These are phyloP conservation scores for Graphilbum ipis-grandicollis DNA, from an alignment of 2,329 filamentous ascomycete genomes.

Conservation along the genomic window DNA sequence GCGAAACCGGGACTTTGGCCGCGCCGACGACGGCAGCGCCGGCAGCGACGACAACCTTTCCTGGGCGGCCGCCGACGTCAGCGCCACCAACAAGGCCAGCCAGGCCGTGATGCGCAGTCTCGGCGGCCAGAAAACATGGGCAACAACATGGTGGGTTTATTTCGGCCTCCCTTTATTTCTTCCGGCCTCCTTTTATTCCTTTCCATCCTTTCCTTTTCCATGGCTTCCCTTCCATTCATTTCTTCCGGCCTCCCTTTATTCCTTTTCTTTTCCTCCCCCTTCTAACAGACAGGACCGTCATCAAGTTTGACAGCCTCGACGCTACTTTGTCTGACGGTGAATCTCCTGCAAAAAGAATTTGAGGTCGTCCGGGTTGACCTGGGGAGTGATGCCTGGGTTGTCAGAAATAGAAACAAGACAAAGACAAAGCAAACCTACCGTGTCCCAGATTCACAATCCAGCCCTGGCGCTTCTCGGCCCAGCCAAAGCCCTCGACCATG, in stretches of 20 bases:
- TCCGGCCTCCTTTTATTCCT: too few species aligned
- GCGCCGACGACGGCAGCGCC: conserved; percentile 40
- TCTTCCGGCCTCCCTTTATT: too few species aligned
- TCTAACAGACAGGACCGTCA: conserved; percentile 7
- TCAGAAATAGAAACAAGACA: conserved; percentile 1
- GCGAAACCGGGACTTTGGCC: conserved; percentile 21
- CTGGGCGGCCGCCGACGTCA: conserved; percentile 47
- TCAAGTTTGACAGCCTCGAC: conserved; percentile 10
- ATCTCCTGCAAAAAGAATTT: conserved; percentile 91
- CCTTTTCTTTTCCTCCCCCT: background rate
- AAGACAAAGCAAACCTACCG: conserved; percentile 34
- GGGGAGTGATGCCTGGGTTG: conserved; percentile 65
- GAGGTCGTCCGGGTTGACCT: conserved; percentile 83
- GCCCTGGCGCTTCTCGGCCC: conserved; percentile 59
- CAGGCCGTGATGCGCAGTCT: conserved; percentile 44
- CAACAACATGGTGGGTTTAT: conserved; percentile 41
- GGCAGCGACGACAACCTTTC: conserved; percentile 36
- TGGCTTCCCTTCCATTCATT: too few species aligned
- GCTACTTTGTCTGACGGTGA: conserved; percentile 44
- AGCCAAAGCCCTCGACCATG: conserved; percentile 75
- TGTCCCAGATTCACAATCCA: conserved; percentile 98
- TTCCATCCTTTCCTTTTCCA: too few species aligned
- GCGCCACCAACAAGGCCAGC: conserved; percentile 40
- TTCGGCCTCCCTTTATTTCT: too few species aligned
- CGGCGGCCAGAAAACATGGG: conserved; percentile 37